Conservation (phyloP, 2,329 filamentous ascomycete genomes). For the Penicillium sumatraense region DNA sequence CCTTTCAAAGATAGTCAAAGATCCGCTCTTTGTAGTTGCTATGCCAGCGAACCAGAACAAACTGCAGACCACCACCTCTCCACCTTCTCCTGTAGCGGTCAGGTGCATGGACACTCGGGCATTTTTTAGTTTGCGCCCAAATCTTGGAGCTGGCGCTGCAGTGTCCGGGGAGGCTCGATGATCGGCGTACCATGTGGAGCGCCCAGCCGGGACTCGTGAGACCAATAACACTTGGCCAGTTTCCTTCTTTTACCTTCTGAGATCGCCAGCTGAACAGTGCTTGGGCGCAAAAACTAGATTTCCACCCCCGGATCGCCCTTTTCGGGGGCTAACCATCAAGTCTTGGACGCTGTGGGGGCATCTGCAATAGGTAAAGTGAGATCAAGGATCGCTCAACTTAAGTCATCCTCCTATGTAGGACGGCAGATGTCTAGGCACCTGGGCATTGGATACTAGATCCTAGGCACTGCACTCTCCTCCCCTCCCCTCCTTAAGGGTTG, state of each 20-base stretch:
- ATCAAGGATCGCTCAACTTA: conserved; percentile 8
- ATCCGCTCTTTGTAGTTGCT: conserved; percentile 6
- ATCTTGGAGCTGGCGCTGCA: neutral
- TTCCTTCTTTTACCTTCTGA: conserved; percentile 1
- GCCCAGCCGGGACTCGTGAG: conserved; percentile 1
- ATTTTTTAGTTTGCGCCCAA: conserved; percentile 7
- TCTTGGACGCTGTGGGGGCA: neutral
- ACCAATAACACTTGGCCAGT: conserved; percentile 12
- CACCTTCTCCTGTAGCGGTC: conserved; percentile 2
- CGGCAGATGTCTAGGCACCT: neutral
- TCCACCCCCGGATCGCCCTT: conserved; percentile 3
- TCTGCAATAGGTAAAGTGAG: conserved; percentile 1
- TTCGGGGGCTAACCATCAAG: neutral
- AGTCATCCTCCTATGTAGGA: conserved; percentile 1
- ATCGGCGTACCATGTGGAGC: conserved; percentile 5
- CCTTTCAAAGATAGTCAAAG: neutral
- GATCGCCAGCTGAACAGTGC: conserved; percentile 18
- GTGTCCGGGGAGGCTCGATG: conserved; percentile 4
- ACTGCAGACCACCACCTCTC: neutral
- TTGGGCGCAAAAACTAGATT: conserved; percentile 6
- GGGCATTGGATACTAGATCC: neutral
- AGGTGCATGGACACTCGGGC: conserved; percentile 9
- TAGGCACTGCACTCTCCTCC: neutral
- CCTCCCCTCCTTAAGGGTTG: neutral
- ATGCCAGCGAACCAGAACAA: conserved; percentile 6